A percentile compares a stretch with the other conserved stretches of the same genome.
Evolutionary conservation across 495 filamentous ascomycete genomes (phyloP).

Genomic region (Hypomontagnella monticulosa): DNA sequence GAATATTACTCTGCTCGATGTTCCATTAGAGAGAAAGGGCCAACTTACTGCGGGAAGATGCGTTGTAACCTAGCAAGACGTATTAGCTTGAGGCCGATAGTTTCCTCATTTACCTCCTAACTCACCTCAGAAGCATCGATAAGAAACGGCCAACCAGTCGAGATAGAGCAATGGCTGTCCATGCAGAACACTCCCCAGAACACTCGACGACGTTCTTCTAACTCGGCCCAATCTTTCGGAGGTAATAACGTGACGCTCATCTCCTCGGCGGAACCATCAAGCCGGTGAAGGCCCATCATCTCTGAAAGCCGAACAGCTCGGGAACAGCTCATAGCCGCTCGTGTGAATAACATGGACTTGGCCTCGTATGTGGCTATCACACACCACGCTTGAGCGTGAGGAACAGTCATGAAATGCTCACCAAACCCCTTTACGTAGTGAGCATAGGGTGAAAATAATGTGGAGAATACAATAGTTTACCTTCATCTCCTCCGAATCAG

Average conservation of each 20-base stretch:
- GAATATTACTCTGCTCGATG: no score
- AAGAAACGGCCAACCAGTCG: slow-evolving; percentile 58
- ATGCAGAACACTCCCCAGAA: slow-evolving; percentile 65
- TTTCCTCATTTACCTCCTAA: neutral
- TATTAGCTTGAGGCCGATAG: slow-evolving; percentile 4
- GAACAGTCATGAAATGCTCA: slow-evolving; percentile 57
- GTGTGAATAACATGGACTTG: slow-evolving; percentile 53
- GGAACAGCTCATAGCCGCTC: slow-evolving; percentile 56
- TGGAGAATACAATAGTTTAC: slow-evolving; percentile 30
- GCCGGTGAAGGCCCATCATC: slow-evolving; percentile 60
- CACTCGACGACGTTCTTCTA: slow-evolving; percentile 61
- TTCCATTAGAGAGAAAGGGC: neutral
- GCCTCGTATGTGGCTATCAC: slow-evolving; percentile 56
- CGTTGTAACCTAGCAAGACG: slow-evolving; percentile 51
- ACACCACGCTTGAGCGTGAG: slow-evolving; percentile 59
- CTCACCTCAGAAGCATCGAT: slow-evolving; percentile 54
- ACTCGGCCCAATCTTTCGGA: slow-evolving; percentile 56
- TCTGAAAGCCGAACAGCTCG: slow-evolving; percentile 51
- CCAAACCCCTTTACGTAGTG: slow-evolving; percentile 46
- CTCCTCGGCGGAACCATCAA: slow-evolving; percentile 52
- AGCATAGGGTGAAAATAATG: slow-evolving; percentile 1
- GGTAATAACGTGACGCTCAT: slow-evolving; percentile 50
- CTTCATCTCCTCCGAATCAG: slow-evolving; percentile 60
- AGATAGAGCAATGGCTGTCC: slow-evolving; percentile 59
- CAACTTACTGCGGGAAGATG: slow-evolving; percentile 51